Evolutionary conservation across 257 asterid genomes (phyloP), one percentile per base, ranked within the genome.

Genomic region (Cinchona pubescens): DNA sequence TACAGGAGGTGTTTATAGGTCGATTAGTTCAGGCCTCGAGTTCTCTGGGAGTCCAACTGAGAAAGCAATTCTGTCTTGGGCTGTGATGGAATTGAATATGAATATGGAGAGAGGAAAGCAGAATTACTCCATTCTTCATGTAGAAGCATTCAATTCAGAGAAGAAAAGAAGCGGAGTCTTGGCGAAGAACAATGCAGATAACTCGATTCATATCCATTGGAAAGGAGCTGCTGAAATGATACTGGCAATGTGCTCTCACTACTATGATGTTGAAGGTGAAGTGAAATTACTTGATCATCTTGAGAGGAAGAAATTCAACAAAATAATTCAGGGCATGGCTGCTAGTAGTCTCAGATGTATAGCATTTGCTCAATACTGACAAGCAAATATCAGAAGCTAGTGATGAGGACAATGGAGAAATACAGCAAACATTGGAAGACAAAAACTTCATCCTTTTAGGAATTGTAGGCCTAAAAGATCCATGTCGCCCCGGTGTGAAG

Each of bases 141-240:
- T 90, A 1, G 92, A 89, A 72, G 84, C 96, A 45, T 90, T 92
- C 86, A 90, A 90, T 73, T 93, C 97, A 0, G 88, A 86, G 81
- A 93, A 93, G 76, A 93, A 93, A 86, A 83, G 91, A 58, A 90
- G 98, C 4, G 96, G 97, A 0, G 70, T 93, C 55, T 38, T 86
- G 27, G 42, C 81, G 73, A 81, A 74, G 80, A 89, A 84, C 38
- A 32, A 56, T 11, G 75, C 8, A 10, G 91, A 87, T 34, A 78
- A 74, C 45, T 65, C 75, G 0, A 1, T 71, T 35, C 87, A 87
- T 68, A 87, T 81, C 15, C 94, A 89, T 51, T 90, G 98, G 98
- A 92, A 89, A 77, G 98, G 98, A 30, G 96, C 91, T 7, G 96
- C 97, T 8, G 97, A 92, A 43, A 89, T 87, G 91, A 79, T 92